A percentile compares a stretch with the other conserved stretches of the same genome.
Conservation (phyloP, 371 early-diverging fungal species). For the Mortierella sp. region DNA sequence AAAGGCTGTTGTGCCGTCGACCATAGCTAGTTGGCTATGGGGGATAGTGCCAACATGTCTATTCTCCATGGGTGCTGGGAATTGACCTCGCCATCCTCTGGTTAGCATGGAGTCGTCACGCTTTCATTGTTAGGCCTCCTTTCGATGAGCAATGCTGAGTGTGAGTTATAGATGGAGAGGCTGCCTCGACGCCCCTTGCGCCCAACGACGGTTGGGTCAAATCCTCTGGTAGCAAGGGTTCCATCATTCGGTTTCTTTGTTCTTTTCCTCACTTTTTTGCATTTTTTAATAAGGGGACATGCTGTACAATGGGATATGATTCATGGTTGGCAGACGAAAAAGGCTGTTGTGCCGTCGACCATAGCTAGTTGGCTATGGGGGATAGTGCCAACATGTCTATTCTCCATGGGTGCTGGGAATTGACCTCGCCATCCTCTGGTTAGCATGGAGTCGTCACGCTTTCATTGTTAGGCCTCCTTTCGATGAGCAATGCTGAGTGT, state of each 20-base stretch:
- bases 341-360: constrained; percentile 16
- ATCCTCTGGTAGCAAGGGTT: constrained; percentile 36
- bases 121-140: constrained; percentile 36
- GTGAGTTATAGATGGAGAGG: constrained; percentile 22
- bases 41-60: constrained; percentile 18
- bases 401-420: constrained; percentile 31
- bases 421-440: constrained; percentile 37
- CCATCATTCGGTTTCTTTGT: not conserved
- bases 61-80: constrained; percentile 33
- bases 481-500: constrained; percentile 28
- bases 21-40: constrained; percentile 12
- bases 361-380: constrained; percentile 11
- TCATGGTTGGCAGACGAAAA: too few relatives aligned
- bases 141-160: constrained; percentile 29
- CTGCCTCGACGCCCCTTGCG: constrained; percentile 28
- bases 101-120: constrained; percentile 39
- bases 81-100: constrained; percentile 35
- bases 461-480: constrained; percentile 36
- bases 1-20: constrained; percentile 20
- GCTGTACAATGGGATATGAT: too few relatives aligned
- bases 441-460: constrained; percentile 37
- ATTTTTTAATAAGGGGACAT: not conserved
- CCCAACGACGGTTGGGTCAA: constrained; percentile 39
- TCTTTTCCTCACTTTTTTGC: not conserved
- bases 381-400: constrained; percentile 21